phyloP scores from a whole-genome alignment of 2,329 filamentous ascomycete species.

The Talaromyces verruculosus region DNA sequence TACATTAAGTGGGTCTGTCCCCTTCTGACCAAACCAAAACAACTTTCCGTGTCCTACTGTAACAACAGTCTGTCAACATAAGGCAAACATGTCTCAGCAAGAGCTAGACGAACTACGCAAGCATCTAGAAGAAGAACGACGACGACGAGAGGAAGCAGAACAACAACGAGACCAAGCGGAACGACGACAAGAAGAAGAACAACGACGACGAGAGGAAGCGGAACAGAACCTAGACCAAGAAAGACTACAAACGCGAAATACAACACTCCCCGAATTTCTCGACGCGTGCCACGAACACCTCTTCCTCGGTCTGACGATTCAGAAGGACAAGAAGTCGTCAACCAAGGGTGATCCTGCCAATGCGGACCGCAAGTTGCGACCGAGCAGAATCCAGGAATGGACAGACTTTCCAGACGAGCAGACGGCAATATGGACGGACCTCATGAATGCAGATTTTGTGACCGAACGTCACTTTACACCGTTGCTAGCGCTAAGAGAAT shows the following conservation, averaged over 20 bases:
- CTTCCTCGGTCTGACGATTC: conserved; percentile 24
- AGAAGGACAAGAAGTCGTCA: conserved; percentile 23
- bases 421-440: not conserved
- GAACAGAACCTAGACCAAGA: conserved; percentile 2
- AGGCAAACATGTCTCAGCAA: no score
- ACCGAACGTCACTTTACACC: not conserved
- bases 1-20: no score
- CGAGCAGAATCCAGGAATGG: conserved; percentile 24
- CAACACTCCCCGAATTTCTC: conserved; percentile 25
- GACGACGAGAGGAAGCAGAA: not conserved
- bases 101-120: no score
- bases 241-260: conserved; percentile 21
- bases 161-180: no score
- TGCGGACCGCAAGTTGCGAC: conserved; percentile 25
- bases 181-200: conserved; percentile 15
- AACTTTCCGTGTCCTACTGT: no score
- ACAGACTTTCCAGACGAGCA: conserved; percentile 21
- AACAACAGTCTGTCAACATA: no score
- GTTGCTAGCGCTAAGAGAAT: not conserved
- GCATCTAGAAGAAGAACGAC: no score
- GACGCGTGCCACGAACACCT: conserved; percentile 25
- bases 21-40: no score
- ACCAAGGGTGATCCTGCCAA: conserved; percentile 26
- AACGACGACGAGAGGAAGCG: conserved; percentile 17
- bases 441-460: not conserved